Evolutionary conservation across 768 basidiomycete species (phyloP).

Genomic region (Naematelia encephala): DNA sequence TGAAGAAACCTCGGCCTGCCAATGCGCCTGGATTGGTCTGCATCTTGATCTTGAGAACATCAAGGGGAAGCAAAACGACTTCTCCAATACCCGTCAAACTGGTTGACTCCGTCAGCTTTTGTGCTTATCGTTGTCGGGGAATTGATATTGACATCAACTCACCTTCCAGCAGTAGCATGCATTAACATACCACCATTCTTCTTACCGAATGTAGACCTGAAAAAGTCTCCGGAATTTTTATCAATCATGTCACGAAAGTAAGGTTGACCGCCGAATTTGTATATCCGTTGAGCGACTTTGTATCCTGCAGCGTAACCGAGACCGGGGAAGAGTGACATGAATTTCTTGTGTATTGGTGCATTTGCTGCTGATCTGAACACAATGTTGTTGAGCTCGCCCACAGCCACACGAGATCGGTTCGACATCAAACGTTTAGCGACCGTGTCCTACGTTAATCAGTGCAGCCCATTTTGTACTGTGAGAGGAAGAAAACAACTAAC

Average conservation of each 20-base stretch:
- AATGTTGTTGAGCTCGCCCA: conserved; percentile 65
- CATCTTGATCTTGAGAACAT: conserved; percentile 96
- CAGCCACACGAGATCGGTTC: conserved; percentile 64
- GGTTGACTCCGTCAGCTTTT: neutral
- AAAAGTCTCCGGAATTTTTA: conserved; percentile 73
- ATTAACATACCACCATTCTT: conserved; percentile 93
- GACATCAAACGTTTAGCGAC: conserved; percentile 99
- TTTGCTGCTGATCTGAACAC: conserved; percentile 82
- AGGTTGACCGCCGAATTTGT: conserved; percentile 98
- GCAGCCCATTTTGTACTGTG: neutral
- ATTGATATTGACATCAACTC: no score
- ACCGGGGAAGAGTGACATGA: conserved; percentile 90
- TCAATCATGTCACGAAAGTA: conserved; percentile 92
- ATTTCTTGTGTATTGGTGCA: conserved; percentile 64
- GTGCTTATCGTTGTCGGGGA: no score
- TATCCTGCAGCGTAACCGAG: conserved; percentile 98
- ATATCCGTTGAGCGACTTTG: conserved; percentile 87
- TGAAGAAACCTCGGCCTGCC: conserved; percentile 84
- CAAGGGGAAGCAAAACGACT: conserved; percentile 93
- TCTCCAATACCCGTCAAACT: conserved; percentile 81
- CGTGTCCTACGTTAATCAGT: conserved; percentile 60
- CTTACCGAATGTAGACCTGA: conserved; percentile 83
- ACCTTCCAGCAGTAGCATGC: conserved; percentile 93
- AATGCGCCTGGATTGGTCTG: conserved; percentile 96
- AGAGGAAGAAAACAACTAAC: conserved; percentile 33